Evolutionary conservation across 1,139 yeast species (phyloP).

Genomic region (Meyerozyma elateridarum): DNA sequence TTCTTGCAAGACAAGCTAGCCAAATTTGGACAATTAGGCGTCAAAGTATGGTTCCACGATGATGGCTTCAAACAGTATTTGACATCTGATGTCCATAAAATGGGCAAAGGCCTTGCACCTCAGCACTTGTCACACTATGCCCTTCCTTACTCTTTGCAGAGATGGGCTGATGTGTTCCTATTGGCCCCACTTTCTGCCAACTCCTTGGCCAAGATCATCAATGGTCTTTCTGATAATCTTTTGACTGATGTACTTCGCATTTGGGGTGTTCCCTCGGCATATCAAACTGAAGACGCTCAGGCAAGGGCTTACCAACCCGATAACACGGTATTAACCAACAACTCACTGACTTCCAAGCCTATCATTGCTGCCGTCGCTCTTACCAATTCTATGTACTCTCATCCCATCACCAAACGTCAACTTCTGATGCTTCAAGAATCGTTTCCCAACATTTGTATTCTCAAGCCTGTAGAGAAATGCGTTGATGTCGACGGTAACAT

Average conservation of each 20-base stretch:
- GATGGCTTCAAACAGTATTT: constrained; percentile 20
- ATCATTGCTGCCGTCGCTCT: constrained; percentile 26
- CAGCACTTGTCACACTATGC: constrained; percentile 14
- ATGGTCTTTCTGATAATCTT: constrained; percentile 25
- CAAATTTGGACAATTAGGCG: constrained; percentile 23
- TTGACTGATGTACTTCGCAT: constrained; percentile 23
- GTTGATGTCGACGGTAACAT: constrained; percentile 29
- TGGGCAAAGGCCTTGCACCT: constrained; percentile 6
- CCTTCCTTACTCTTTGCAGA: constrained; percentile 20
- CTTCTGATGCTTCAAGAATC: constrained; percentile 20
- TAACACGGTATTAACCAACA: constrained; percentile 19
- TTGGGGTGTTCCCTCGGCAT: constrained; percentile 21
- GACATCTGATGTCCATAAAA: constrained; percentile 10
- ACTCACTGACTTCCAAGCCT: constrained; percentile 20
- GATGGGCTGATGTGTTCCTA: constrained; percentile 32
- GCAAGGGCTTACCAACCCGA: constrained; percentile 6
- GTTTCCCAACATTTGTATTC: constrained; percentile 24
- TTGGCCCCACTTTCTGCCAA: constrained; percentile 28
- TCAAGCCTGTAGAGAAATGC: constrained; percentile 28
- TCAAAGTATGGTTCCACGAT: constrained; percentile 26
- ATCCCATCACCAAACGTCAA: constrained; percentile 26
- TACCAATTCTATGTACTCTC: constrained; percentile 27
- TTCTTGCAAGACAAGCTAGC: constrained; percentile 21
- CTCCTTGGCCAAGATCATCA: constrained; percentile 25
- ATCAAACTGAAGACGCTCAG: constrained; percentile 4